phyloP scores from a whole-genome alignment of 768 basidiomycete genomes.

The Lanmaoa rubissima region DNA sequence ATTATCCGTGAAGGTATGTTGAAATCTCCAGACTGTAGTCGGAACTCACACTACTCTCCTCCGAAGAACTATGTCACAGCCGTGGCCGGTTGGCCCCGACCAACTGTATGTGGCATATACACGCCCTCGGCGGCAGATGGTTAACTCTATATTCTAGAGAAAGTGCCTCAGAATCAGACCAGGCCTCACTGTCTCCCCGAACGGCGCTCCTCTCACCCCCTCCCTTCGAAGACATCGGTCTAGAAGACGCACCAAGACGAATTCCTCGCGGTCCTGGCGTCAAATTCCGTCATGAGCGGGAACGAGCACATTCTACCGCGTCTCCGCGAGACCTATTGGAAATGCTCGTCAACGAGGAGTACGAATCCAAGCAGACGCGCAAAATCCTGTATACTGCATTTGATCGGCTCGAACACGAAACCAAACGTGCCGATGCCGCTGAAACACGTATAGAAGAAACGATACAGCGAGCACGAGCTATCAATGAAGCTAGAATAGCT shows the following conservation, averaged over 20 bases:
- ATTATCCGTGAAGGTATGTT: conserved; percentile 3
- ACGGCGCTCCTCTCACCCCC: conserved; percentile 28
- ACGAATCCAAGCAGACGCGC: conserved; percentile 39
- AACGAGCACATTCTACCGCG: conserved; percentile 32
- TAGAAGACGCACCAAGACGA: conserved; percentile 1
- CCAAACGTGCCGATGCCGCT: conserved; percentile 34
- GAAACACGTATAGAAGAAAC: conserved; percentile 34
- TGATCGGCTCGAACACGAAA: conserved; percentile 39
- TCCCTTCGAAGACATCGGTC: conserved; percentile 12
- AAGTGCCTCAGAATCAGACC: conserved; percentile 27
- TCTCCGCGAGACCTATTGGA: conserved; percentile 31
- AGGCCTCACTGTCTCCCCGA: conserved; percentile 28
- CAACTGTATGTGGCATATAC: conserved; percentile 20
- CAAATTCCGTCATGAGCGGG: conserved; percentile 35
- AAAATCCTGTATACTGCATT: conserved; percentile 37
- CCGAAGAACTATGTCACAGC: conserved; percentile 25
- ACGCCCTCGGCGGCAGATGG: neutral
- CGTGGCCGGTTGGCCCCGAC: conserved; percentile 18
- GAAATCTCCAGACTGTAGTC: neutral
- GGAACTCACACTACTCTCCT: conserved; percentile 6
- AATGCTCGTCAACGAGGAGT: conserved; percentile 40
- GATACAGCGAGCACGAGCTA: conserved; percentile 26
- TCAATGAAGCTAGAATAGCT: conserved; percentile 32
- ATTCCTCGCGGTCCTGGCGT: conserved; percentile 30
- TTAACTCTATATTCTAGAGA: conserved; percentile 10